Base-by-base conservation (phyloP, 2,329 filamentous ascomycete species). In the Diplodia mutila region DNA sequence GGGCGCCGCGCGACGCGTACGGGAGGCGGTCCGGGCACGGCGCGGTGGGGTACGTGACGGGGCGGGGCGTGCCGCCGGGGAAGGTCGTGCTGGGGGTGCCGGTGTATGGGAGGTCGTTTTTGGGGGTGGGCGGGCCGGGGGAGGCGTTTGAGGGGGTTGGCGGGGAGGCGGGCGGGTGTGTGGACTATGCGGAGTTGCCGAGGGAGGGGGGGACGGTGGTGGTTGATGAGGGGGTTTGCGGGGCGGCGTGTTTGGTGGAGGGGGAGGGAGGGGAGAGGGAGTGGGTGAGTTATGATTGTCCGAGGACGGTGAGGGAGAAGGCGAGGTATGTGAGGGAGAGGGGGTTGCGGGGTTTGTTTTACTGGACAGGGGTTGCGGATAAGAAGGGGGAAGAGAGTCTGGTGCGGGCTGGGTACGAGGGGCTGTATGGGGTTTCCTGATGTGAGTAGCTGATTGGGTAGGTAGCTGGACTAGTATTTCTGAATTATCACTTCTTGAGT, bases 221-320 rank as follows among this genome's bases (percentile, higher is more conserved):
- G 54, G 83, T 92, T 21, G 91, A 95, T 77, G 86, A 86, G 72
- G 81, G 86, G 23, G 80, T 86, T 34, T 88, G 89, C 14, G 90
- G 91, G 23, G 91, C 91, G 59, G n/a, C 9, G 18, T 63, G 59
- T 25, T 25, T 25, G 7, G 12, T 42, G 21, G 7, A 6, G 7
- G 90, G 87, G 90, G 85, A 1, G 90, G 85, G 1, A 90, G 93
- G 72, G 90, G 90, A 3, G 91, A 91, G 8, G 39, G 39, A 46
- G 0, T 94, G 93, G 71, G 87, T 94, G 51, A 90, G 87, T 1
- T 95, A 94, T 76, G 92, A 95, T 77, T 93, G 90, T 71, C 88
- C 90, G 3, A 86, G 89, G 53, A 93, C 91, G 2, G 91, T 94
- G 42, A 85, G 85, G 78, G 85, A 88, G 77, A 95, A 95, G 80